phyloP scores from a whole-genome alignment of 192 early-diverging fungal genomes.

The Geosiphon pyriformis region DNA sequence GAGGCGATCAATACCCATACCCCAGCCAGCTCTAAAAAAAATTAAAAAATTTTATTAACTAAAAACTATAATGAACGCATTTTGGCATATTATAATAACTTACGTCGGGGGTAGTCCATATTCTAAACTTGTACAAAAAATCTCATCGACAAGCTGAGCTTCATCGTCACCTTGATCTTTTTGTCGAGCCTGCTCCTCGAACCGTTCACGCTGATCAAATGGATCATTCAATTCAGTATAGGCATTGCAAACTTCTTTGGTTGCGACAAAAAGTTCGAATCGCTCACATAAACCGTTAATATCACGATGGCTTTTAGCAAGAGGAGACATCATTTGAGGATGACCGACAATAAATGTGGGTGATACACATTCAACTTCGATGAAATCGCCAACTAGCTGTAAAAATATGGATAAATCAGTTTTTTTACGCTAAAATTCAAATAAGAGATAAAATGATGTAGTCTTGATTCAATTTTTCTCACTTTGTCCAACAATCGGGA shows the following conservation, averaged over 20 bases:
- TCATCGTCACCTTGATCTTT: conserved; percentile 69
- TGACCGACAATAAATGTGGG: conserved; percentile 81
- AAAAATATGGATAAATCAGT: no score
- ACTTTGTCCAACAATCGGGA: conserved; percentile 91
- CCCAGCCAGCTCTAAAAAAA: conserved; percentile 91
- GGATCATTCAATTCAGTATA: conserved; percentile 92
- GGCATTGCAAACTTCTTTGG: conserved; percentile 77
- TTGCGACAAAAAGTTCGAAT: conserved; percentile 76
- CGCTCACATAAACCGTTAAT: conserved; percentile 50
- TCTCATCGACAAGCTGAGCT: conserved; percentile 64
- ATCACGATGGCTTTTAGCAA: conserved; percentile 58
- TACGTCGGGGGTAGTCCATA: conserved; percentile 81
- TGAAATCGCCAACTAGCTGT: conserved; percentile 39
- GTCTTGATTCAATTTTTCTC: no score
- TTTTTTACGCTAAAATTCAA: no score
- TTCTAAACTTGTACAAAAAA: conserved; percentile 73
- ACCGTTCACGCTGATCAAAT: conserved; percentile 60
- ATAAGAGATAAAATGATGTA: no score
- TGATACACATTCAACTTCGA: conserved; percentile 72
- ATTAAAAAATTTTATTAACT: no score
- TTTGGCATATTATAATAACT: no score
- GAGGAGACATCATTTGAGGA: conserved; percentile 74
- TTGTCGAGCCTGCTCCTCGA: conserved; percentile 58
- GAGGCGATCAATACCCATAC: conserved; percentile 83
- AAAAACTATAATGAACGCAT: no score